Evolutionary conservation across 495 filamentous ascomycete genomes (phyloP).

Genomic region (Podospora didyma): DNA sequence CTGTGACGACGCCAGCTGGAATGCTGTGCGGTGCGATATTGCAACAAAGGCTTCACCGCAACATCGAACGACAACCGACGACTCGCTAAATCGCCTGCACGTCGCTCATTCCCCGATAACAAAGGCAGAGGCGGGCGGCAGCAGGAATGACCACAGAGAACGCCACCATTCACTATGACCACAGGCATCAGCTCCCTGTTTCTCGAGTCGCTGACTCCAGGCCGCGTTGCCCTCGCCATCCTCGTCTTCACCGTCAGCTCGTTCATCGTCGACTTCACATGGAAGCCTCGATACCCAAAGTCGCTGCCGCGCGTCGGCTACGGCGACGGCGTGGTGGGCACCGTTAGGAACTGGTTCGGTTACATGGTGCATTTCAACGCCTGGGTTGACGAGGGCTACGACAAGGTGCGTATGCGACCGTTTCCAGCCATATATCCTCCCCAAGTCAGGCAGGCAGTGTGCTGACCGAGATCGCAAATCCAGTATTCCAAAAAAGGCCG

Average conservation of each 20-base stretch:
- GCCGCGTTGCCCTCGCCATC: constrained; percentile 12
- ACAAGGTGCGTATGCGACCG: constrained; percentile 19
- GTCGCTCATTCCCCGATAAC: too few species aligned
- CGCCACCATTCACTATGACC: constrained; percentile 9
- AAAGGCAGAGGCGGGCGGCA: too few species aligned
- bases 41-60: background rate
- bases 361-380: constrained; percentile 24
- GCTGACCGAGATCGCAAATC: background rate
- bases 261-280: constrained; percentile 30
- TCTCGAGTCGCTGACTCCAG: constrained; percentile 27
- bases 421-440: background rate
- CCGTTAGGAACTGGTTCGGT: constrained; percentile 27
- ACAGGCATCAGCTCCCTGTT: constrained; percentile 20
- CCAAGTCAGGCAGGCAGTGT: too few species aligned
- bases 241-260: constrained; percentile 25
- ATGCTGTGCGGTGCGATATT: too few species aligned
- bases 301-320: constrained; percentile 31
- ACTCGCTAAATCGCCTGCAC: too few species aligned
- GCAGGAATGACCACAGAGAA: background rate
- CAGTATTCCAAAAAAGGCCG: constrained; percentile 31
- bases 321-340: constrained; percentile 21
- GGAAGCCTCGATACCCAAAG: constrained; percentile 27
- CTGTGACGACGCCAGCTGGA: too few species aligned
- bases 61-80: background rate
- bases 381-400: constrained; percentile 33